Evolutionary conservation across 1,284 basidiomycete species (phyloP).

Genomic region (Ustilago xerochloae): DNA sequence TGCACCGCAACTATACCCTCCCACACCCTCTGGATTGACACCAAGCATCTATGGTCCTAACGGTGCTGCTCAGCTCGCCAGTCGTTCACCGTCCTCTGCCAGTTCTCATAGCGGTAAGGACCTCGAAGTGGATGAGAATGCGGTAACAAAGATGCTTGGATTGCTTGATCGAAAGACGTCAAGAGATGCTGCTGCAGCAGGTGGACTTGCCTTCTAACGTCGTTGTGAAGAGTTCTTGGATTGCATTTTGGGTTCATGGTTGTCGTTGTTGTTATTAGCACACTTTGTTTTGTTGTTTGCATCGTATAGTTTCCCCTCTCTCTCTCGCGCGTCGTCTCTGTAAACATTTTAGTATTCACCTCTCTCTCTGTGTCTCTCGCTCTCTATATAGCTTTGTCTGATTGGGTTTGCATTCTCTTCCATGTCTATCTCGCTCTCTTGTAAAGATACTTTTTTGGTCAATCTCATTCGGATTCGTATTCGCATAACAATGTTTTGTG

Average conservation of each 20-base stretch:
- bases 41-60: conserved; percentile 42
- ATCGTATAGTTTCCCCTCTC: conserved; percentile 1
- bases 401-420: too few relatives aligned
- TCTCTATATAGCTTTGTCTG: conserved; percentile 2
- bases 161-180: conserved; percentile 51
- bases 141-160: conserved; percentile 50
- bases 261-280: neutral
- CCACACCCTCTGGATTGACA: conserved; percentile 23
- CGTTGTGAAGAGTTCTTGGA: neutral
- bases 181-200: conserved; percentile 17
- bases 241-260: neutral
- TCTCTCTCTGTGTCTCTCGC: conserved; percentile 6
- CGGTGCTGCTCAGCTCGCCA: conserved; percentile 8
- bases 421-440: too few relatives aligned
- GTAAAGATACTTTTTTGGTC: too few relatives aligned
- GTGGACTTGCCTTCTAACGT: conserved; percentile 21
- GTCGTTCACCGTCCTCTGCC: conserved; percentile 13
- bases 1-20: conserved; percentile 19
- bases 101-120: conserved; percentile 16
- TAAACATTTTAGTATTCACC: conserved; percentile 3
- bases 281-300: conserved; percentile 2
- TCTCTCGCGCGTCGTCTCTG: conserved; percentile 14
- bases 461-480: too few relatives aligned
- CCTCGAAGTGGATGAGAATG: conserved; percentile 53
- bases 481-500: too few relatives aligned